Base-by-base conservation (phyloP, 805 yeast genomes). In the Ogataea parapolymorpha region DNA sequence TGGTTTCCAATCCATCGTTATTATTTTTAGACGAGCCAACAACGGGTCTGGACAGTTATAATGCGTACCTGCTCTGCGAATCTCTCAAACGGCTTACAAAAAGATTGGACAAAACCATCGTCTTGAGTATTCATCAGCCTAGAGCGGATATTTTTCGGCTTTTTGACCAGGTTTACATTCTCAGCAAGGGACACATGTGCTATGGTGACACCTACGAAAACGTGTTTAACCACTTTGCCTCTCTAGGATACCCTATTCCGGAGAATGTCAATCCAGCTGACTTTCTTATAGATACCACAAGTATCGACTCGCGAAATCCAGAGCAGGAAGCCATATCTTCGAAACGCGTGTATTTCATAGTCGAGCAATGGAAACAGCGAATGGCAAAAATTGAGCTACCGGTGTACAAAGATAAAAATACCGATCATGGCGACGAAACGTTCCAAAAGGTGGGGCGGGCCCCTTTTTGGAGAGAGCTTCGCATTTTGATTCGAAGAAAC, bases 21-120 rank as follows among this genome's bases (percentile, higher is more conserved):
- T 61, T 88, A 45, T 86, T 86, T 53, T 62, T 87, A 31, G 96
- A 87, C 59, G 95, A 87, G 53, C 95, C 95, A 5, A 87, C 95
- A 1, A 86, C 95, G 0, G 95, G 95, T 0, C 63, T 87, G 25
- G 95, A 87, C 60, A 80, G 95, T 5, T 79, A 78, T 46, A 80
- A 89, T 10, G 90, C 95, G 0, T 75, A 71, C 48, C 64, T 79
- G 41, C 66, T 87, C 26, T 74, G 87, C 12, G 66, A 72, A 32
- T 77, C 86, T 0, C 69, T 88, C 40, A 75, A 78, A 49, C 70
- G 74, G 42, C 65, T 82, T 26, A 79, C 85, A 0, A 57, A 57
- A 32, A 60, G 64, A 11, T 41, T 57, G 15, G 90, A 91, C 0
- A 76, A 87, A 42, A 83, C 93, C 0, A 72, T 88, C 17, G 71